phyloP scores from a whole-genome alignment of 2,329 filamentous ascomycete genomes.

The Exophiala mesophila region DNA sequence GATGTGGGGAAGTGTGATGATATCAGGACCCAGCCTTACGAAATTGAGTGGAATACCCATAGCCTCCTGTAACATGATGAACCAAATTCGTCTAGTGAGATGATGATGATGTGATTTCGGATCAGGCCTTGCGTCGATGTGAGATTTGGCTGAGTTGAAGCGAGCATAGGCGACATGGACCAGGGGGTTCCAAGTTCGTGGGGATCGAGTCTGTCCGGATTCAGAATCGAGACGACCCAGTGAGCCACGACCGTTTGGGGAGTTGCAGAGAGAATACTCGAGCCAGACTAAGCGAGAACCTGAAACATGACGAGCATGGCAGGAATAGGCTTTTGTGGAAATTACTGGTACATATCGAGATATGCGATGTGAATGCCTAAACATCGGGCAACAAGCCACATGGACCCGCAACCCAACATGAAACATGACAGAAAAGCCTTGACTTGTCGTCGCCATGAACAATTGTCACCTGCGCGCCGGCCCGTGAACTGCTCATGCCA shows the following conservation, averaged over 20 bases:
- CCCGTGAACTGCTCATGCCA: slow-evolving; percentile 1
- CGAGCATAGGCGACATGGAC: slow-evolving; percentile 14
- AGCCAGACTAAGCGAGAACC: slow-evolving; percentile 3
- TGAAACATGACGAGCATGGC: slow-evolving; percentile 13
- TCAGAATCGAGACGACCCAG: slow-evolving; percentile 6
- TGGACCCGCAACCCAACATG: not conserved
- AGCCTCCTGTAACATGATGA: not conserved
- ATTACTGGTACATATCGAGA: slow-evolving; percentile 3
- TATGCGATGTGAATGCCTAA: too few relatives aligned
- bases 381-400: not conserved
- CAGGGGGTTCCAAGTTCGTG: not conserved
- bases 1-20: slow-evolving; percentile 2
- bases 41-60: not conserved
- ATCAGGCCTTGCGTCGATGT: slow-evolving; percentile 2
- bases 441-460: too few relatives aligned
- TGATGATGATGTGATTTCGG: slow-evolving; percentile 4
- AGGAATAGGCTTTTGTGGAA: slow-evolving; percentile 5
- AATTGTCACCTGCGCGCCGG: slow-evolving; percentile 1
- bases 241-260: slow-evolving; percentile 12
- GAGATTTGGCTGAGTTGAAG: slow-evolving; percentile 8
- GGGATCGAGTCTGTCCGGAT: too few relatives aligned
- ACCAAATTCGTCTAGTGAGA: not conserved
- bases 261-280: slow-evolving; percentile 18
- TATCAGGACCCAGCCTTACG: slow-evolving; percentile 1
- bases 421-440: slow-evolving; percentile 4